A percentile compares a stretch with the other conserved stretches of the same genome.
These are phyloP conservation scores for Ustulina deusta DNA, from an alignment of 2,329 filamentous ascomycete species.

Conservation along the genomic window DNA sequence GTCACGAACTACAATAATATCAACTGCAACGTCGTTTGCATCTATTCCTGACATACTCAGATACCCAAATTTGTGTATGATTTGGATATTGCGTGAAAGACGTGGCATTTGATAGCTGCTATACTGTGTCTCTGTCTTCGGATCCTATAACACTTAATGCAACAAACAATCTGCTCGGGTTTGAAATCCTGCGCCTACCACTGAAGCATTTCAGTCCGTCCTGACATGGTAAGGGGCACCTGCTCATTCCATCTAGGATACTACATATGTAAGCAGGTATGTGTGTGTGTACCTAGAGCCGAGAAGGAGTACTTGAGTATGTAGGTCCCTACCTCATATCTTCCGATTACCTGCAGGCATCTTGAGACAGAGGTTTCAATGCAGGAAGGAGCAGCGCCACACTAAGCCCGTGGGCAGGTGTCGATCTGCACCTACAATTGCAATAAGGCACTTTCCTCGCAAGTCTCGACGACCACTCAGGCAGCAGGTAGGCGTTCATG, in stretches of 20 bases:
- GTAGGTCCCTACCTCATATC: neutral
- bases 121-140: neutral
- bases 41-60: neutral
- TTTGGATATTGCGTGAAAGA: neutral
- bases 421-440: neutral
- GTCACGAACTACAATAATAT: neutral
- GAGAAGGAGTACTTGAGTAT: no score
- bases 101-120: neutral
- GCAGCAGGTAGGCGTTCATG: slow-evolving; percentile 8
- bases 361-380: neutral
- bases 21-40: slow-evolving; percentile 1
- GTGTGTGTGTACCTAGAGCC: no score
- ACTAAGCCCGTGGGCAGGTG: neutral
- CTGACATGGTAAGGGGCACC: neutral
- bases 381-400: slow-evolving; percentile 19
- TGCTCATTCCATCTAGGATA: neutral
- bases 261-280: neutral
- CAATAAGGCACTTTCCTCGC: slow-evolving; percentile 17
- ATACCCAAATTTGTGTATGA: slow-evolving; percentile 2
- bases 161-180: neutral
- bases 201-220: neutral
- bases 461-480: neutral
- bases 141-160: neutral
- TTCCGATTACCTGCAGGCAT: slow-evolving; percentile 2
- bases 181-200: neutral